A percentile compares a stretch with the other conserved stretches of the same genome.
Evolutionary conservation across 2,329 filamentous ascomycete species (phyloP).

Genomic region (Lachnellula arida): DNA sequence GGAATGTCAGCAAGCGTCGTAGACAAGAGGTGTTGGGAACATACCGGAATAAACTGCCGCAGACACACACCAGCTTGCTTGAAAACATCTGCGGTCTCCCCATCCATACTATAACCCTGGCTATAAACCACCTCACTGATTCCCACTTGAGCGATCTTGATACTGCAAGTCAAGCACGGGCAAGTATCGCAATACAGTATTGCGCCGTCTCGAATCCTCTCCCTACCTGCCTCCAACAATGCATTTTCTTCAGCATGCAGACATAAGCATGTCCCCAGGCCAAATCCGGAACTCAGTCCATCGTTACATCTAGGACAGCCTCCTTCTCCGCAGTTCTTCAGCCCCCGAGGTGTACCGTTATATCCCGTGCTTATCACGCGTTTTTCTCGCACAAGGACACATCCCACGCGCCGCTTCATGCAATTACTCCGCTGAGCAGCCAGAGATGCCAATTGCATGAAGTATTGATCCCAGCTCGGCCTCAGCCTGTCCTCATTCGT

Average conservation of each 20-base stretch:
- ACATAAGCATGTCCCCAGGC: conserved; percentile 83
- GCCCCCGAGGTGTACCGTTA: conserved; percentile 89
- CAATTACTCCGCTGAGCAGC: conserved; percentile 90
- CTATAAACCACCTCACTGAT: conserved; percentile 95
- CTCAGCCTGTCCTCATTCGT: conserved; percentile 74
- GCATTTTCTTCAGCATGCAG: conserved; percentile 99
- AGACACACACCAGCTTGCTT: conserved; percentile 76
- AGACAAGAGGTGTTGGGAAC: conserved; percentile 31
- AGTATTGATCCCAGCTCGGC: conserved; percentile 94
- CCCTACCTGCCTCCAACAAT: conserved; percentile 85
- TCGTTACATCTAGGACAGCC: conserved; percentile 86
- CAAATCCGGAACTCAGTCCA: conserved; percentile 62
- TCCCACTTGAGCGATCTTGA: conserved; percentile 97
- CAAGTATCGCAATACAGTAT: conserved; percentile 95
- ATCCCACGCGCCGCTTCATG: conserved; percentile 96
- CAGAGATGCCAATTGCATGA: conserved; percentile 92
- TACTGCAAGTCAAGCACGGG: conserved; percentile 93
- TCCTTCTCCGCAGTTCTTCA: conserved; percentile 88
- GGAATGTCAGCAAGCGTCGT: conserved; percentile 10
- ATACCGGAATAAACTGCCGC: conserved; percentile 81
- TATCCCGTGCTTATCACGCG: conserved; percentile 94
- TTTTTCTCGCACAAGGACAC: conserved; percentile 80
- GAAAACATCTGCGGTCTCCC: conserved; percentile 75
- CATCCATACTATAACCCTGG: conserved; percentile 92
- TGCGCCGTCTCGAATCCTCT: conserved; percentile 76